Percentiles rank a stretch among this genome's conserved stretches.
phyloP scores from a whole-genome alignment of 441 rosid species.

The Hura crepitans region DNA sequence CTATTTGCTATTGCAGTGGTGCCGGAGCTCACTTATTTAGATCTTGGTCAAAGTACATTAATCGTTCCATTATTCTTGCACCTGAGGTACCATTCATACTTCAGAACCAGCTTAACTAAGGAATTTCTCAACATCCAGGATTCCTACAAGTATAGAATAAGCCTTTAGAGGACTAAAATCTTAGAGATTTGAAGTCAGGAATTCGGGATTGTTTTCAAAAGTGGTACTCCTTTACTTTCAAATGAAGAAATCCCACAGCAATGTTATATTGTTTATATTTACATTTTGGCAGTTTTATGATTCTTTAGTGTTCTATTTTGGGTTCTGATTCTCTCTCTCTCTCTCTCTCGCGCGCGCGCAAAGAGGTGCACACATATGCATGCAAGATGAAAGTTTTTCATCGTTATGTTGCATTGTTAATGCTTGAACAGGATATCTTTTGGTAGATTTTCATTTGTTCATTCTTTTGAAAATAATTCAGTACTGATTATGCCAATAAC shows the following conservation, averaged over 20 bases:
- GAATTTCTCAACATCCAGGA: background rate
- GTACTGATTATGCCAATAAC: background rate
- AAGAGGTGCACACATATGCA: too few relatives aligned
- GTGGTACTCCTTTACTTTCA: background rate
- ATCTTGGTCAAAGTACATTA: slow-evolving; percentile 77
- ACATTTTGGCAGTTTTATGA: background rate
- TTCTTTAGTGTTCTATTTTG: background rate
- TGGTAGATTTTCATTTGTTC: background rate
- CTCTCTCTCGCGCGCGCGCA: background rate
- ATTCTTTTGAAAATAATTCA: background rate
- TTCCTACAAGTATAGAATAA: too few relatives aligned
- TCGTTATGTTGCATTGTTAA: background rate
- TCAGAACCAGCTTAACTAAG: background rate
- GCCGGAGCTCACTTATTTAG: slow-evolving; percentile 93
- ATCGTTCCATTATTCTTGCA: slow-evolving; percentile 82
- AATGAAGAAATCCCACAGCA: background rate
- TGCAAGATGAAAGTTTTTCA: background rate
- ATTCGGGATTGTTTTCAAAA: background rate
- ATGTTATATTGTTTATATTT: background rate
- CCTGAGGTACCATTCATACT: slow-evolving; percentile 63
- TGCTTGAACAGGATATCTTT: background rate
- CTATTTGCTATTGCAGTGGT: slow-evolving; percentile 47
- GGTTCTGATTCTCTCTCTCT: background rate
- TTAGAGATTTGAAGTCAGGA: too few relatives aligned
- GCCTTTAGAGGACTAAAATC: too few relatives aligned